Base-by-base conservation (phyloP, 1,284 basidiomycete species). In the Ceratobasidium sp. region DNA sequence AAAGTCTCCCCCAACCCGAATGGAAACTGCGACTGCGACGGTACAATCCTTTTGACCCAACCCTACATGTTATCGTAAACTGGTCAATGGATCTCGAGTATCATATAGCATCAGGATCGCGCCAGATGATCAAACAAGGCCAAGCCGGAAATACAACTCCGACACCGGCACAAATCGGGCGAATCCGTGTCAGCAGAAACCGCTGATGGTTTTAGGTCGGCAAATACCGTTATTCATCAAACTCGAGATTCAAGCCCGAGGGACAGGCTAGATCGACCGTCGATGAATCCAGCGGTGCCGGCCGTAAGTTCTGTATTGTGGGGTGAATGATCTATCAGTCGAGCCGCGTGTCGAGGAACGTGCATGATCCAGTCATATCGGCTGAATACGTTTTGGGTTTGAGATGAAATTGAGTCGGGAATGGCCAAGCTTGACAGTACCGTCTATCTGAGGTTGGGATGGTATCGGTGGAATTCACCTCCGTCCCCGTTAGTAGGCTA, bases 401-500 rank as follows among this genome's bases (percentile, higher is more conserved):
- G 34, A 58, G 41, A 58, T 58, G n/a, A 16, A 41, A 21, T 39
- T 39, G 55, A 58, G 23, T 39, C 34, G 28, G 10, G 55, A 39
- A 39, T 12, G 18, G 6, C n/a, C n/a, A 1, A 26, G 36, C 36
- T 23, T 58, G 32, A 10, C 34, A 8, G 34, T 23, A 23, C 21
- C 34, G 10, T 36, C 12, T 21, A 12, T 30, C 12, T 18, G 12
- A 32, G 18, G 52, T 4, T 39, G 18, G 34, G 8, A 6, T 10
- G 28, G 34, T 39, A 39, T 39, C 55, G 55, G 55, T 58, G 55
- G 55, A 58, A 36, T 58, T 58, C 34, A 58, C 4, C 18, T 39
- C 21, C 9, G 55, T 39, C 55, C 41, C 55, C 55, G 55, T n/a
- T 21, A 21, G 28, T 39, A 21, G 3, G 34, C n/a, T 36, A 21